These are phyloP conservation scores for Fusarium nelsonii DNA, from an alignment of 2,329 filamentous ascomycete genomes.

Conservation along the genomic window DNA sequence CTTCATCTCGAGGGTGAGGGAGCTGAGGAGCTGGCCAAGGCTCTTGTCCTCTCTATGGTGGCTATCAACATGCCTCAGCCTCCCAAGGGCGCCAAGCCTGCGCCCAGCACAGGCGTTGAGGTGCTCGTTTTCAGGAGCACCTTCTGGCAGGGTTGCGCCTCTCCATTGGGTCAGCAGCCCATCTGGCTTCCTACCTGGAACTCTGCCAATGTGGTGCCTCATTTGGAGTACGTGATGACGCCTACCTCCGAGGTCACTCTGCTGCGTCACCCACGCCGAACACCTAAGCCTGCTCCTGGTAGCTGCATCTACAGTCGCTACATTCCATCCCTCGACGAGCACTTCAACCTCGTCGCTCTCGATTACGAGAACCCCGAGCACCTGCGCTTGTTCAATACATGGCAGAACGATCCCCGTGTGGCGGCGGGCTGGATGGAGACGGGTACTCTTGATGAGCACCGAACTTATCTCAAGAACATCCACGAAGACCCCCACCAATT, in stretches of 20 bases:
- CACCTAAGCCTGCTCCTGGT: constrained; percentile 74
- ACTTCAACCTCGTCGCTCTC: constrained; percentile 77
- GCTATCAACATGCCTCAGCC: constrained; percentile 59
- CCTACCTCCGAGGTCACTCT: constrained; percentile 50
- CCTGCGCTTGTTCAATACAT: constrained; percentile 76
- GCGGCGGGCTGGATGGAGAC: constrained; percentile 82
- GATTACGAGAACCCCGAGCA: constrained; percentile 73
- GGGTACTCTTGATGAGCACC: constrained; percentile 77
- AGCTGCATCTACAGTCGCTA: constrained; percentile 80
- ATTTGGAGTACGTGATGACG: constrained; percentile 54
- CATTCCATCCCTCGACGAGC: constrained; percentile 78
- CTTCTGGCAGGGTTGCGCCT: constrained; percentile 76
- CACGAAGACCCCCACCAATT: constrained; percentile 78
- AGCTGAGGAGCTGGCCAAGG: constrained; percentile 41
- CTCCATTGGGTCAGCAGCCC: constrained; percentile 71
- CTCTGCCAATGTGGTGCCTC: constrained; percentile 50
- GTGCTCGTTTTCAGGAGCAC: constrained; percentile 61
- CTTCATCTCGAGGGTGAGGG: constrained; percentile 39
- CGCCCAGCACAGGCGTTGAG: constrained; percentile 48
- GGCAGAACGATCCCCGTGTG: constrained; percentile 85
- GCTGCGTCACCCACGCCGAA: constrained; percentile 73
- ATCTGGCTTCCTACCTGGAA: constrained; percentile 66
- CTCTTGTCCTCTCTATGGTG: constrained; percentile 53
- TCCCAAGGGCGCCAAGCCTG: constrained; percentile 50
- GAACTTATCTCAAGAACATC: constrained; percentile 73